Evolutionary conservation across 2,329 filamentous ascomycete species (phyloP), one percentile per base, ranked within the genome.

Genomic region (Cladosporium sp.): DNA sequence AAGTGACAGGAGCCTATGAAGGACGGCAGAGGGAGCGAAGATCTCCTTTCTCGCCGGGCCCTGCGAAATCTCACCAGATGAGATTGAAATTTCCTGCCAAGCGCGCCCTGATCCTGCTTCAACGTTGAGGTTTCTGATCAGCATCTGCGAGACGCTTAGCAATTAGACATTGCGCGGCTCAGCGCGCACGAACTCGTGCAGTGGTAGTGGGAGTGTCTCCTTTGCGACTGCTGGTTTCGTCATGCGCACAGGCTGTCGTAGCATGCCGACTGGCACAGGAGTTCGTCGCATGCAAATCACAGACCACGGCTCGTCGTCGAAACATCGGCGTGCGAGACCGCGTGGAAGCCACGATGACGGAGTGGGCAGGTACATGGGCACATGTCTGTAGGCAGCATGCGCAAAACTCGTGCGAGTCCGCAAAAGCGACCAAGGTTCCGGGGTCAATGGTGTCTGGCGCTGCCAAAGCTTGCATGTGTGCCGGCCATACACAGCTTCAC

Each of bases 141-240:
- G 34, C 32, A 20, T 22, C 34, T 55, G 42, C 4, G 40, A 22
- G 42, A 10, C 10, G 22, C 52, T 32, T 55, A 34, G 28, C 52
- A 55, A 55, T 55, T 55, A 55, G 52, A 55, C 52, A 55, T n/a
- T 47, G 40, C 45, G 45, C 25, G 19, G 45, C 28, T 35, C 8
- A 32, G 28, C 2, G 8, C 28, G 28, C 28, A 32, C 28, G 8
- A 10, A 32, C 28, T 32, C 13, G 42, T 15, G 15, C 24, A 9
- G 22, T n/a, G 22, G 5, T n/a, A 8, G 7, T 45, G 24, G 22
- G 28, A 7, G 28, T 9, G 12, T 45, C 22, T n/a, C 20, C 20
- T 24, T 17, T 42, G 39, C 39, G 19, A 20, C 20, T 28, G 15
- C 24, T 28, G 10, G 42, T 45, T n/a, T 28, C 22, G 42, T 45